Percentiles rank a stretch among this genome's conserved stretches.
phyloP scores from a whole-genome alignment of 495 filamentous ascomycete genomes.

The Penicillium macrosclerotiorum region DNA sequence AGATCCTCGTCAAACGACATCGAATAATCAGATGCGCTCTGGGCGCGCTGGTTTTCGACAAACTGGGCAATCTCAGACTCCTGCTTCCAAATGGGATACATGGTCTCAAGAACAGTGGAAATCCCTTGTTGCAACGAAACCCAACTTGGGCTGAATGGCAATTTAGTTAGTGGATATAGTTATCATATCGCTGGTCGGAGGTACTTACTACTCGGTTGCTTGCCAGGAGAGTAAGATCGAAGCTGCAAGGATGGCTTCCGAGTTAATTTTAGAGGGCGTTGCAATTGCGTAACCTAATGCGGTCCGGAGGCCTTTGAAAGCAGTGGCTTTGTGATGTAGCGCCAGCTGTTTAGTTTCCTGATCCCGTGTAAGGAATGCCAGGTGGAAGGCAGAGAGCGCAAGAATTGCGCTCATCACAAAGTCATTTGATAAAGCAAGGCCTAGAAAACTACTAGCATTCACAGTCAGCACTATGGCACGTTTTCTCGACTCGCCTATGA shows the following conservation, averaged over 20 bases:
- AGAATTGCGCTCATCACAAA: slow-evolving; percentile 94
- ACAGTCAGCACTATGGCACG: not conserved
- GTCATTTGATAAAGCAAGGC: slow-evolving; percentile 71
- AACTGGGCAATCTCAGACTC: slow-evolving; percentile 83
- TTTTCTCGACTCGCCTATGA: not conserved
- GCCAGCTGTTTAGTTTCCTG: slow-evolving; percentile 79
- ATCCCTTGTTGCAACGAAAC: slow-evolving; percentile 89
- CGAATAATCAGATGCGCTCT: slow-evolving; percentile 54
- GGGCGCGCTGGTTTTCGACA: slow-evolving; percentile 61
- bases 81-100: slow-evolving; percentile 83
- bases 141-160: slow-evolving; percentile 77
- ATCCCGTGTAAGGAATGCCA: slow-evolving; percentile 82
- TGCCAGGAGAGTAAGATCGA: slow-evolving; percentile 96
- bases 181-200: too few species aligned
- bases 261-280: slow-evolving; percentile 79
- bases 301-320: slow-evolving; percentile 82
- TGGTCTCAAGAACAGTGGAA: slow-evolving; percentile 82
- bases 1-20: slow-evolving; percentile 62
- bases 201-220: slow-evolving; percentile 89
- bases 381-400: slow-evolving; percentile 85
- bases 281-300: slow-evolving; percentile 56
- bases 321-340: slow-evolving; percentile 79
- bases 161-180: slow-evolving; percentile 23
- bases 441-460: slow-evolving; percentile 64
- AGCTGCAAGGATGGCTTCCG: slow-evolving; percentile 88